A percentile compares a stretch with the other conserved stretches of the same genome.
Evolutionary conservation across 208 protist genomes (phyloP).

Genomic region (Trypanosoma avium): DNA sequence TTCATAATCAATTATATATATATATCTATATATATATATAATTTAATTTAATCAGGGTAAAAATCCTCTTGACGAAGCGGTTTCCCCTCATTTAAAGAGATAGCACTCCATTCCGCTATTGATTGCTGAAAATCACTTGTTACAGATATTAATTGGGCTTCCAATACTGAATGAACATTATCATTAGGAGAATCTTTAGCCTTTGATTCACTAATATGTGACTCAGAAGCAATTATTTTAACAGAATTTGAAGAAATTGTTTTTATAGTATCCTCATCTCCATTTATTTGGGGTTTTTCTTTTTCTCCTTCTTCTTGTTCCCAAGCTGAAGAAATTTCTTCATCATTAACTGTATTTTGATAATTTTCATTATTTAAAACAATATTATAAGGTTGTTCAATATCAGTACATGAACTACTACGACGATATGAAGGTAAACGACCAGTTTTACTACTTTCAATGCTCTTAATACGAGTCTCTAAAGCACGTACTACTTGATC

Average conservation of each 20-base stretch:
- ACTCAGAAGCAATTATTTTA: not conserved
- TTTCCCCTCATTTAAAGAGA: constrained; percentile 1
- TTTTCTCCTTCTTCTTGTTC: not conserved
- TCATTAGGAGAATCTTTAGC: not conserved
- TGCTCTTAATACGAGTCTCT: constrained; percentile 24
- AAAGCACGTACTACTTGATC: constrained; percentile 27
- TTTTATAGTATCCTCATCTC: not conserved
- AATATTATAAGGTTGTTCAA: not conserved
- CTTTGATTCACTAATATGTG: not conserved
- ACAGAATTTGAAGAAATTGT: not conserved
- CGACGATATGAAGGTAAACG: constrained; percentile 3
- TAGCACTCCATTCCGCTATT: constrained; percentile 17
- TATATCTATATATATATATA: not conserved
- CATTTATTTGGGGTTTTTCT: not conserved
- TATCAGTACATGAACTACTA: not conserved
- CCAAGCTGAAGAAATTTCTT: not conserved
- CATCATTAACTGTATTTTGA: not conserved
- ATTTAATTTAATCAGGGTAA: constrained; percentile 5
- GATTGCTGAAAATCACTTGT: constrained; percentile 29
- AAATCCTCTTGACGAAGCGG: constrained; percentile 13
- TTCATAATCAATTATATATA: not conserved
- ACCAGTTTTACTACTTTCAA: constrained; percentile 12
- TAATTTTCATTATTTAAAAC: not conserved
- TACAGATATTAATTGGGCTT: constrained; percentile 21
- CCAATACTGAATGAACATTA: constrained; percentile 8